Evolutionary conservation across 2,329 filamentous ascomycete species (phyloP).

Genomic region (Aspergillus persii): DNA sequence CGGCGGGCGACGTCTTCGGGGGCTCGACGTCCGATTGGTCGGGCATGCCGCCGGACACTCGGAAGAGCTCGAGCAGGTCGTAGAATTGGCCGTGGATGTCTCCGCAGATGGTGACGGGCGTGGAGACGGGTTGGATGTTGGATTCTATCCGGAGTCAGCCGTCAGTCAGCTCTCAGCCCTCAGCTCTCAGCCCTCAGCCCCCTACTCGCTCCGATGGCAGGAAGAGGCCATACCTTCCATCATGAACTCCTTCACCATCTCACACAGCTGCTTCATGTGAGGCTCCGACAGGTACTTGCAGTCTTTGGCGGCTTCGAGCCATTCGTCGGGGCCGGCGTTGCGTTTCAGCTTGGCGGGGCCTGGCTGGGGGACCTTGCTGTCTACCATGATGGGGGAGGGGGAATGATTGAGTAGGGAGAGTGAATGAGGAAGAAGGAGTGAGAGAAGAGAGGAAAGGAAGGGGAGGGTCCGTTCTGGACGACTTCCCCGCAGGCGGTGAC

Average conservation of each 20-base stretch:
- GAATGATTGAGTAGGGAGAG: slow-evolving; percentile 19
- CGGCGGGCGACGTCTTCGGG: slow-evolving; percentile 65
- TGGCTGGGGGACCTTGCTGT: slow-evolving; percentile 73
- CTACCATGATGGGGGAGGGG: slow-evolving; percentile 32
- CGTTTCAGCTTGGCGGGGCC: slow-evolving; percentile 82
- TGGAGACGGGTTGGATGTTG: slow-evolving; percentile 97
- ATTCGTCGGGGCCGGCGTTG: slow-evolving; percentile 87
- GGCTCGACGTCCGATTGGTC: slow-evolving; percentile 71
- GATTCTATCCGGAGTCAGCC: slow-evolving; percentile 64
- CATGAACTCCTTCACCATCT: slow-evolving; percentile 97
- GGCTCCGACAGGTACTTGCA: slow-evolving; percentile 95
- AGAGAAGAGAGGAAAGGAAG: background rate
- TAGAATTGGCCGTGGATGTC: slow-evolving; percentile 99
- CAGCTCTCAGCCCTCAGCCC: slow-evolving; percentile 14
- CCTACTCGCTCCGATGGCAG: slow-evolving; percentile 5
- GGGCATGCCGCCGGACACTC: slow-evolving; percentile 94
- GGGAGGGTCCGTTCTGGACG: background rate
- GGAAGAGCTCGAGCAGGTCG: slow-evolving; percentile 93
- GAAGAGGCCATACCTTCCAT: slow-evolving; percentile 73
- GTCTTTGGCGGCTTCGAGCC: slow-evolving; percentile 93
- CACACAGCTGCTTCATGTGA: slow-evolving; percentile 98
- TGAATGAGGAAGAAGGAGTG: background rate
- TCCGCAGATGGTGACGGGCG: slow-evolving; percentile 93
- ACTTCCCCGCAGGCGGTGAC: background rate
- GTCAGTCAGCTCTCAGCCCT: background rate